Base-by-base conservation (phyloP, 129 eudicot genomes). In the Centrapalus pauciflorus region DNA sequence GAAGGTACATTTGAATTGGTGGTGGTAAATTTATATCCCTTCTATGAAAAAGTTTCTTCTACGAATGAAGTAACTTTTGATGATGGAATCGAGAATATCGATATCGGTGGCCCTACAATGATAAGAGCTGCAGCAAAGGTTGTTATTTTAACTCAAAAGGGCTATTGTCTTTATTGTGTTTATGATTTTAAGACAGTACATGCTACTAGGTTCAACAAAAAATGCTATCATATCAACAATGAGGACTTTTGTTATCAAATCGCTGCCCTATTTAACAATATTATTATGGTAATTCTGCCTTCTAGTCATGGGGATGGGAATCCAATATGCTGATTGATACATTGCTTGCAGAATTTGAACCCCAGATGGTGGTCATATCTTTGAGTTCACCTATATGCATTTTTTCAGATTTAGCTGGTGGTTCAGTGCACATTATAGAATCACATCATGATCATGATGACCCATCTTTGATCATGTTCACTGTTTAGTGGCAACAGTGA, bases 101-200 rank as follows among this genome's bases (percentile, higher is more conserved):
- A 94, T 77, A 94, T 94, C 17, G 99, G 99, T 72, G 99, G 99
- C 24, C 99, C 96, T 71, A 75, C 99, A 79, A 89, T 94, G 99
- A 94, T 94, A 35, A 82, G 99, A 81, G 99, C 99, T 59, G 99
- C 99, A 32, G 95, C 95, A 26, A 94, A 94, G 99, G 99, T 93
- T 61, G 11, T 65, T 38, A 23, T 40, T 62, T 7, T 12, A 63
- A 51, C 32, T 52, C 3, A 63, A 24, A 10, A 0, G 28, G 13
- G 24, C 4, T 8, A 21, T 7, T 29, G 21, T 70, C 5, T 70
- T 30, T 55, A n/a, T 28, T 70, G 28, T 19, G 41, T 19, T 24
- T 7, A 21, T 69, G 27, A 55, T 25, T 26, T 5, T 13, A n/a
- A 35, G 51, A 21, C 11, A 60, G 12, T 23, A 33, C n/a, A 7